Evolutionary conservation across 2,329 filamentous ascomycete genomes (phyloP), one percentile per base, ranked within the genome.

Genomic region (Pseudocercospora fijiensis): DNA sequence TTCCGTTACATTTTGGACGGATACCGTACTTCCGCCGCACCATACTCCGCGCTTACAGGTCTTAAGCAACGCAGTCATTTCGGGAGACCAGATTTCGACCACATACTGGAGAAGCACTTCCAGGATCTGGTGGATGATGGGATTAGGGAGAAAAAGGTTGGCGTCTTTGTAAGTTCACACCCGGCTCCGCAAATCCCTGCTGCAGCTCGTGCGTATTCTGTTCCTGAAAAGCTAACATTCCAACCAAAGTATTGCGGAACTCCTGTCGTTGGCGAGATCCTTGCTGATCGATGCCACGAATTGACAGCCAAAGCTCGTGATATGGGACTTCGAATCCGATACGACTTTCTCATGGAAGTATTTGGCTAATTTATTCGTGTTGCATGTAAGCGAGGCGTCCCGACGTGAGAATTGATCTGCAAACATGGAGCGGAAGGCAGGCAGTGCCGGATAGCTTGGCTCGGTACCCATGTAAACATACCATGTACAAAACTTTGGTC

Each of bases 321-420:
- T n/a, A 83, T 85, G 66, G 82, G 80, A 16, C 80, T 78, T 56
- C 81, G 80, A 69, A 78, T 86, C 30, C 77, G 84, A 70, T 86
- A 86, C 71, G 77, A 83, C 59, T 86, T 86, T 59, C 83, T 84
- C 79, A 84, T 84, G 61, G 84, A 86, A 67, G 83, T 86, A 0
- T 86, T 86, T 75, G 82, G 79, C 11, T 70, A 45, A 62, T n/a
- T 28, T 24, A 4, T 26, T 28, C 22, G 18, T 10, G 26, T 18
- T 16, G 13, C 20, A 26, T 26, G 49, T n/a, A 24, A n/a, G 26
- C 49, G 24, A 24, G 49, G 49, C 49, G 26, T 53, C 18, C 8
- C 16, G 16, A 26, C 16, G 26, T 53, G 24, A 27, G 24, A 28
- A 28, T 11, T 7, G 20, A 8, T 28, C 49, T 27, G 49, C 16